Percentiles rank a stretch among this genome's conserved stretches.
Evolutionary conservation across 1,284 basidiomycete species (phyloP).

Genomic region (Leucoagaricus sp.): DNA sequence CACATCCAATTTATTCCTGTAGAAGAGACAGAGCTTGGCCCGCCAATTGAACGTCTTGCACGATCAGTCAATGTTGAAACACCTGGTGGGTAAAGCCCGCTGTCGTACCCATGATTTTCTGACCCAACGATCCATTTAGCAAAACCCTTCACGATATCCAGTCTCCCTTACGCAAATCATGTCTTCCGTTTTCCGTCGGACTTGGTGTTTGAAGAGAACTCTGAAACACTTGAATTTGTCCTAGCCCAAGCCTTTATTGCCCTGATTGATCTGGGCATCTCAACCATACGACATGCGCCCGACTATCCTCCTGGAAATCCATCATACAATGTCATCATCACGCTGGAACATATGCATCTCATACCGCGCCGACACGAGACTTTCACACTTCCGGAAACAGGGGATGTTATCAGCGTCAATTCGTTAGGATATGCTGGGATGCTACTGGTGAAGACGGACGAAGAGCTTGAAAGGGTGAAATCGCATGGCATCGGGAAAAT

Average conservation of each 20-base stretch:
- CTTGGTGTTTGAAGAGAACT: conserved; percentile 43
- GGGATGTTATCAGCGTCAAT: conserved; percentile 69
- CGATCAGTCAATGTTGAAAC: conserved; percentile 58
- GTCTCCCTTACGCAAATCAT: conserved; percentile 80
- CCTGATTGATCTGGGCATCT: conserved; percentile 78
- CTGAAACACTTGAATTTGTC: conserved; percentile 51
- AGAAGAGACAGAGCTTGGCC: conserved; percentile 51
- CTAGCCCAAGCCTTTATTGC: conserved; percentile 70
- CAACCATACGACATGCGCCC: conserved; percentile 68
- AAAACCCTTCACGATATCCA: conserved; percentile 67
- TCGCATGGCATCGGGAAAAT: conserved; percentile 61
- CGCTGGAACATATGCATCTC: conserved; percentile 80
- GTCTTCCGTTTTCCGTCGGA: conserved; percentile 64
- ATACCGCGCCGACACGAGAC: conserved; percentile 72
- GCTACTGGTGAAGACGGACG: conserved; percentile 79
- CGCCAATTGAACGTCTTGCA: conserved; percentile 75
- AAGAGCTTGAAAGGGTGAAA: conserved; percentile 69
- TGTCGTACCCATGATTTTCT: background rate
- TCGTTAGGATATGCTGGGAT: conserved; percentile 87
- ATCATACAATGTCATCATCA: conserved; percentile 85
- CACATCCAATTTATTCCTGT: conserved; percentile 83
- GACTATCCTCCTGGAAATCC: conserved; percentile 60
- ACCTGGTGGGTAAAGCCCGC: conserved; percentile 40
- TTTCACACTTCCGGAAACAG: conserved; percentile 50
- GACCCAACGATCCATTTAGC: conserved; percentile 42